Evolutionary conservation across 768 basidiomycete genomes (phyloP), one percentile per base, ranked within the genome.

Genomic region (Phanerochaete carnosa): DNA sequence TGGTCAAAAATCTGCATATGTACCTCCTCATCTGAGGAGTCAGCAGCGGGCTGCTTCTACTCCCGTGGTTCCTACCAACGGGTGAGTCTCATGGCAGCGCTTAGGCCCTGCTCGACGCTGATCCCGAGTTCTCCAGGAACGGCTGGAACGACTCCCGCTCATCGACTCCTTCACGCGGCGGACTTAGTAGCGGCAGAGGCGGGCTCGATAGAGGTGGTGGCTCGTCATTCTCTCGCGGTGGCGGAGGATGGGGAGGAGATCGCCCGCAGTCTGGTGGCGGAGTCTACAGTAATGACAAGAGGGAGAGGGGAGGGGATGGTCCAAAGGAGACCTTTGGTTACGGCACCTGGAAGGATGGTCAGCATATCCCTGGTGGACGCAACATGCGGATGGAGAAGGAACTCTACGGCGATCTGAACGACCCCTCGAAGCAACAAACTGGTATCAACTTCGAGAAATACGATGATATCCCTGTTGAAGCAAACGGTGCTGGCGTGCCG

Each of bases 361-460:
- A 84, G 67, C 97, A 99, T 72, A 74, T 92, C 61, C 77, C 87
- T n/a, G 97, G 94, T 47, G 77, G 80, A 22, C 87, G 89, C 68
- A 97, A 95, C 79, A 77, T 79, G 71, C 88, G 95, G 66, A 81
- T 95, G 67, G 97, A 99, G 79, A 95, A 94, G 77, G 95, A 98
- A 71, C 89, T 99, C 39, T 99, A 89, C 68, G 97, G 97, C 57
- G 95, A 96, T 64, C 81, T 83, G 43, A 79, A 83, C 49, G 96
- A 98, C 73, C 85, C 89, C 25, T 86, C 86, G 61, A 92, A 92
- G 72, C 90, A 97, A 74, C 88, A 94, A 72, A 96, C 95, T 46
- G 97, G 97, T 64, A 98, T 99, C 79, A 99, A 99, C 79, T 99
- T 99, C 72, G 97, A 99, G 79, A 97, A 97, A 77, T 99, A 98